Conservation (phyloP, 2,329 filamentous ascomycete species). For the Xylaria sp. region DNA sequence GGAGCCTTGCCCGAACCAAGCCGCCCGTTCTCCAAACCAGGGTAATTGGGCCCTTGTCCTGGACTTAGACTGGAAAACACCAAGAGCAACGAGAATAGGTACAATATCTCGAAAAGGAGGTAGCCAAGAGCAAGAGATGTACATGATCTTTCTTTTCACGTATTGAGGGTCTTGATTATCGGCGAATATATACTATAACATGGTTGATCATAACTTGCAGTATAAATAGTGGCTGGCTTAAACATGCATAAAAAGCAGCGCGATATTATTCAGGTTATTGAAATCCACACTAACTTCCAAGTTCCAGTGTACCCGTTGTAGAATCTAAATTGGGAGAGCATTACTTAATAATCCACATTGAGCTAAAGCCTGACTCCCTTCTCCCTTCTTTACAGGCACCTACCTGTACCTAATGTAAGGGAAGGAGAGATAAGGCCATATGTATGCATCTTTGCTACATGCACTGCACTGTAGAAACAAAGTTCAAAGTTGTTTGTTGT, state of each 20-base stretch:
- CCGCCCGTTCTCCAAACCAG: neutral
- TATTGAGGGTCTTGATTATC: neutral
- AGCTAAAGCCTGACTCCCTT: neutral
- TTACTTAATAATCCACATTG: neutral
- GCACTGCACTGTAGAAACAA: neutral
- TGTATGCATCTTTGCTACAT: conserved; percentile 1
- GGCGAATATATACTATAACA: neutral
- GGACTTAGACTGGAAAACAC: neutral
- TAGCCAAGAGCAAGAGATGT: neutral
- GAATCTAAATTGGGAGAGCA: neutral
- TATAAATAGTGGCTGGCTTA: conserved; percentile 4
- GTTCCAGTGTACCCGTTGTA: neutral
- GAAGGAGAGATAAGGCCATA: neutral
- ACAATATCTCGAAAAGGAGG: conserved; percentile 2
- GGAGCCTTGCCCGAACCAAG: conserved; percentile 10
- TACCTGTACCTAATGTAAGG: neutral
- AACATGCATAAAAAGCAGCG: neutral
- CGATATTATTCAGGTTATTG: neutral
- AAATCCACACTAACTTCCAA: neutral
- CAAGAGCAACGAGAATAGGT: neutral
- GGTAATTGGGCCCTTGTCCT: neutral
- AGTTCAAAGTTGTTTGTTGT: neutral
- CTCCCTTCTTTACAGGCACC: neutral
- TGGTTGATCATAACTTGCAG: neutral
- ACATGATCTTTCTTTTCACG: neutral